Conservation (phyloP, 305 asterid genomes). For the Fraxinus sp. region DNA sequence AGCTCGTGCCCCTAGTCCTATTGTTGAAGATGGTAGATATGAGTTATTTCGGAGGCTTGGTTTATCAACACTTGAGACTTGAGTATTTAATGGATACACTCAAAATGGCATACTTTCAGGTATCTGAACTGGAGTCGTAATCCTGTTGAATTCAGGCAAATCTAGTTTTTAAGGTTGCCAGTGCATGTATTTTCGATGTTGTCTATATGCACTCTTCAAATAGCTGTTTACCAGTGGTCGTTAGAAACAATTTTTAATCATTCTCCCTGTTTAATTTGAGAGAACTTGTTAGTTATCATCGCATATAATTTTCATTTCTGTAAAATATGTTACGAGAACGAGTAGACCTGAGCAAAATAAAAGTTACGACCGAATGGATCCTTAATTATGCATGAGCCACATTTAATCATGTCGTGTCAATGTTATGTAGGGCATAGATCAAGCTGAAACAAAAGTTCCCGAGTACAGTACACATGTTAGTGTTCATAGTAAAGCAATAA, state of each 20-base stretch:
- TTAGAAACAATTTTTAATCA: not conserved
- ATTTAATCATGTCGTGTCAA: no score
- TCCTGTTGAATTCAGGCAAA: not conserved
- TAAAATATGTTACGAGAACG: not conserved
- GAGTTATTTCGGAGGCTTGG: conserved; percentile 70
- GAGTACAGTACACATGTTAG: not conserved
- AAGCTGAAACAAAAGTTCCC: not conserved
- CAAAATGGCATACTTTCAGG: conserved; percentile 87
- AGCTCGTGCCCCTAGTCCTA: conserved; percentile 49
- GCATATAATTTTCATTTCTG: not conserved
- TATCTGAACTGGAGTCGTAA: conserved; percentile 50
- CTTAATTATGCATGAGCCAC: not conserved
- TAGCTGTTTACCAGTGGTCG: not conserved
- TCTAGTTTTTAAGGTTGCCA: conserved; percentile 7
- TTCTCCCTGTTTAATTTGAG: not conserved
- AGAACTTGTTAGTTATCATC: not conserved
- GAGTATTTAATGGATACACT: conserved; percentile 89
- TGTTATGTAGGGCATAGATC: not conserved
- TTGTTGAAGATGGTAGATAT: conserved; percentile 80
- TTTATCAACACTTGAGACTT: conserved; percentile 52
- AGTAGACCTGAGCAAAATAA: not conserved
- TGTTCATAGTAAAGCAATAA: not conserved
- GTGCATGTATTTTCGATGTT: conserved; percentile 28
- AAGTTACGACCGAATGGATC: not conserved
- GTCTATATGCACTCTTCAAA: conserved; percentile 1